These are phyloP conservation scores for Nitzschia sp. DNA, from an alignment of 108 stramenopile species.

Conservation along the genomic window DNA sequence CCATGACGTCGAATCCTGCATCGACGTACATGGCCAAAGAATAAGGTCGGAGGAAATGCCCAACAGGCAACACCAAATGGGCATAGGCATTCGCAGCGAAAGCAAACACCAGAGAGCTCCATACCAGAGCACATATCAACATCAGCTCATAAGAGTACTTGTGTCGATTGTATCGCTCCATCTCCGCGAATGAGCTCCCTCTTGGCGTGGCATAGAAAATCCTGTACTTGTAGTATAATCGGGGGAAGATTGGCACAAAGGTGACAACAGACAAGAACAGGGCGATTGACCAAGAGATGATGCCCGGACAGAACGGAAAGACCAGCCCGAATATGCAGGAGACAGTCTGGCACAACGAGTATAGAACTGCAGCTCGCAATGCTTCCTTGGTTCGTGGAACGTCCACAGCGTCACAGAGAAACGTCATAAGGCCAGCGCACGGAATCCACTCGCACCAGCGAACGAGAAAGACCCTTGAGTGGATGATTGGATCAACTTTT, in stretches of 20 bases:
- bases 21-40: slow-evolving; percentile 38
- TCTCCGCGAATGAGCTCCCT: slow-evolving; percentile 19
- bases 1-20: slow-evolving; percentile 46
- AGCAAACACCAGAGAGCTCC: slow-evolving; percentile 47
- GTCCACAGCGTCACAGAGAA: slow-evolving; percentile 52
- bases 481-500: slow-evolving; percentile 45
- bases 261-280: slow-evolving; percentile 42
- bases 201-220: background rate
- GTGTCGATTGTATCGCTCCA: slow-evolving; percentile 31
- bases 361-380: slow-evolving; percentile 7
- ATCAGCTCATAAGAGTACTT: slow-evolving; percentile 42
- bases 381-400: slow-evolving; percentile 9
- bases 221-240: slow-evolving; percentile 23
- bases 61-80: slow-evolving; percentile 21
- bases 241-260: slow-evolving; percentile 45
- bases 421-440: slow-evolving; percentile 60
- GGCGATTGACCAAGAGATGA: slow-evolving; percentile 36
- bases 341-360: slow-evolving; percentile 29
- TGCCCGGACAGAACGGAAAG: slow-evolving; percentile 56
- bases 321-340: slow-evolving; percentile 49
- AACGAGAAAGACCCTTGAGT: slow-evolving; percentile 44
- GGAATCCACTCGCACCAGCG: slow-evolving; percentile 77
- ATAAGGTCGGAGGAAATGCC: slow-evolving; percentile 6
- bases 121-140: slow-evolving; percentile 36
- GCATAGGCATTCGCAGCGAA: slow-evolving; percentile 35